These are phyloP conservation scores for Fusarium hainanense DNA, from an alignment of 2,329 filamentous ascomycete species.

Conservation along the genomic window DNA sequence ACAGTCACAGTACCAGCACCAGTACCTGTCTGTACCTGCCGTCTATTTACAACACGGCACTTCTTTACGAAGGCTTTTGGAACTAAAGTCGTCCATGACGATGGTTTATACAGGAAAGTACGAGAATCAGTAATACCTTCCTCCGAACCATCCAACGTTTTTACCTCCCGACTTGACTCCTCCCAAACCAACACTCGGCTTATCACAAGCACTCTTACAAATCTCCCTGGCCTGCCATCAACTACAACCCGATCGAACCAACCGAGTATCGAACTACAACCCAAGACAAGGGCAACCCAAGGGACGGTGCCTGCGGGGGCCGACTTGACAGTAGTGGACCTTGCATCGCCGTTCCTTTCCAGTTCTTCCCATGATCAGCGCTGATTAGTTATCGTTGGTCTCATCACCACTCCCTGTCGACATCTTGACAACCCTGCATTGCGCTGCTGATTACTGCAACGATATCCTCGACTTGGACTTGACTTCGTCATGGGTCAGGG, in stretches of 20 bases:
- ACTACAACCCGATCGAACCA: constrained; percentile 12
- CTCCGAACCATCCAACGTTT: neutral
- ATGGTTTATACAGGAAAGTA: constrained; percentile 7
- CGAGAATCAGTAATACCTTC: constrained; percentile 5
- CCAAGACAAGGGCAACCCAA: constrained; percentile 22
- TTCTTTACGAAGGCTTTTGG: constrained; percentile 9
- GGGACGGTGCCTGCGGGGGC: constrained; percentile 22
- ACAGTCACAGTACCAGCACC: neutral
- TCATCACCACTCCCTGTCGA: constrained; percentile 42
- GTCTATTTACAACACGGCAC: constrained; percentile 13
- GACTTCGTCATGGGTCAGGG: constrained; percentile 44
- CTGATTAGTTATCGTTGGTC: constrained; percentile 29
- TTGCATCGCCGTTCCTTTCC: constrained; percentile 44
- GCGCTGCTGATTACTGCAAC: constrained; percentile 15
- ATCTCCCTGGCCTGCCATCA: neutral
- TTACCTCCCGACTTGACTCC: neutral
- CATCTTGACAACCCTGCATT: constrained; percentile 36
- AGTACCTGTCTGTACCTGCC: neutral
- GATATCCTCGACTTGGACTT: constrained; percentile 26
- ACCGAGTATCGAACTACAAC: constrained; percentile 18
- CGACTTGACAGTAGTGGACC: constrained; percentile 42
- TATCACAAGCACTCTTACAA: neutral
- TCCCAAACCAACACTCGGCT: neutral
- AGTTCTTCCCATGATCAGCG: constrained; percentile 44
- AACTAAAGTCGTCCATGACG: constrained; percentile 16